A percentile compares a stretch with the other conserved stretches of the same genome.
phyloP scores from a whole-genome alignment of 768 basidiomycete species.

The Termitomyces sp. region DNA sequence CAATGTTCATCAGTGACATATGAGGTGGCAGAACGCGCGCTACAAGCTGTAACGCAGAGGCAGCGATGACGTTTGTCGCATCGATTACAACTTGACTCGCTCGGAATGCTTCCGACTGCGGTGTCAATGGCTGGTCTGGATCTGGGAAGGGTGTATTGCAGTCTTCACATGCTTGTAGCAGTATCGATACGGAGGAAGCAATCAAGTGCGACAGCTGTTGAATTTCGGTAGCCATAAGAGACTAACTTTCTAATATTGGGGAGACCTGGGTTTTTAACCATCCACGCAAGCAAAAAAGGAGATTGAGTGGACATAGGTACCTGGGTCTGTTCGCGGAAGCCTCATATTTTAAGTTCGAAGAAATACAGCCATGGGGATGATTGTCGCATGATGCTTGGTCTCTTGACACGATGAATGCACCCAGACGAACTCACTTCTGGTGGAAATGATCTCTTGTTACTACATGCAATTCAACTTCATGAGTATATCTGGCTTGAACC shows the following conservation, averaged over 20 bases:
- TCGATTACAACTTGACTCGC: conserved; percentile 20
- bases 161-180: conserved; percentile 20
- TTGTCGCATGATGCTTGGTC: no score
- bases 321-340: no score
- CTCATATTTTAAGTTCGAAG: no score
- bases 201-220: conserved; percentile 15
- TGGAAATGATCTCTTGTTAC: no score
- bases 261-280: background rate
- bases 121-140: conserved; percentile 21
- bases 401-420: no score
- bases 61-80: conserved; percentile 24
- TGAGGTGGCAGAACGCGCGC: conserved; percentile 16
- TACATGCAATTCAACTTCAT: no score
- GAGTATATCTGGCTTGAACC: no score
- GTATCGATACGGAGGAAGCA: conserved; percentile 15
- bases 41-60: conserved; percentile 32
- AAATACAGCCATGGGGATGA: no score
- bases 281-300: no score
- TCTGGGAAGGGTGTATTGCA: conserved; percentile 20
- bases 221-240: conserved; percentile 9
- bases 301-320: no score
- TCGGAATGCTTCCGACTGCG: conserved; percentile 25
- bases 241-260: no score
- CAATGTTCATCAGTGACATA: conserved; percentile 15
- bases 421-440: no score